Evolutionary conservation across 108 stramenopile genomes (phyloP).

Genomic region (Tribonema minus): DNA sequence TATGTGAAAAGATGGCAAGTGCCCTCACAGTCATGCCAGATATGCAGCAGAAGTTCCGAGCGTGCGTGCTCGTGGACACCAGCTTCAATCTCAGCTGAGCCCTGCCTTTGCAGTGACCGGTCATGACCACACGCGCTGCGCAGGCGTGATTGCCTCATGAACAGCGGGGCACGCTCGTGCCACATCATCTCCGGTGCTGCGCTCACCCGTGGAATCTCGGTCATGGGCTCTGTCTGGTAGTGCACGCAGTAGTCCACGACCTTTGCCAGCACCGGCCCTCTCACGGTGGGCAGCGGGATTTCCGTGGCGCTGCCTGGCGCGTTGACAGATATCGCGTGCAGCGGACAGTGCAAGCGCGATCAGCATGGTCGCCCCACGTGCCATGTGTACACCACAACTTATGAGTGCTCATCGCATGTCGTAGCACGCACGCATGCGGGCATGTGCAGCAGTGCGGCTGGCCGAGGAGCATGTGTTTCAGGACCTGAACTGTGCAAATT

Average conservation of each 20-base stretch:
- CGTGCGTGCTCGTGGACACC: not conserved
- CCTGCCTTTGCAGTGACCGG: not conserved
- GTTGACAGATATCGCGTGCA: too few species aligned
- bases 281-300: slow-evolving; percentile 51
- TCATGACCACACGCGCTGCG: not conserved
- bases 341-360: too few species aligned
- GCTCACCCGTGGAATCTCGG: slow-evolving; percentile 35
- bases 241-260: slow-evolving; percentile 49
- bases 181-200: not conserved
- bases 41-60: not conserved
- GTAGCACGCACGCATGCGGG: too few species aligned
- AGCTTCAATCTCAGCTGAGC: not conserved
- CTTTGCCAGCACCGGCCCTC: slow-evolving; percentile 22
- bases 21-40: not conserved
- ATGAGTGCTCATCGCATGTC: too few species aligned
- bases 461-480: too few species aligned
- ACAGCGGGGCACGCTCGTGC: not conserved
- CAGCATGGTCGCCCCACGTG: too few species aligned
- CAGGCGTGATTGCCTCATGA: not conserved
- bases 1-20: too few species aligned
- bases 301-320: too few species aligned
- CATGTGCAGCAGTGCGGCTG: too few species aligned
- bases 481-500: too few species aligned
- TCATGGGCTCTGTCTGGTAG: slow-evolving; percentile 42
- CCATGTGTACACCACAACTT: too few species aligned